These are phyloP conservation scores for Paramecium octaurelia DNA, from an alignment of 73 alveolate species.

Conservation along the genomic window DNA sequence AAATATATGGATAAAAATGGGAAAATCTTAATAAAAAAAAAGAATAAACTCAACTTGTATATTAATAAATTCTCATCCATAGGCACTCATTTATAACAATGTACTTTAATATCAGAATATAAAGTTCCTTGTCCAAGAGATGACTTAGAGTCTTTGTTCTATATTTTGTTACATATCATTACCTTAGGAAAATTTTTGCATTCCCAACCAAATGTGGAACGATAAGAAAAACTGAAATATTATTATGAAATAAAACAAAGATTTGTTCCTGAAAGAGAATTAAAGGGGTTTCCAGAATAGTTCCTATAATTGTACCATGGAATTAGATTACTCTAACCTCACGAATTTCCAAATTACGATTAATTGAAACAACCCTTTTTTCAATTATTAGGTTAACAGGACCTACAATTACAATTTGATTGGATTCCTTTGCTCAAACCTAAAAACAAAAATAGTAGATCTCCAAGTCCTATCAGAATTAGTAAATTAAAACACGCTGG, in stretches of 20 bases:
- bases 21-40: background rate
- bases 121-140: constrained; percentile 40
- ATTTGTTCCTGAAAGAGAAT: constrained; percentile 28
- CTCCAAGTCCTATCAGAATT: background rate
- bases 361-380: constrained; percentile 1
- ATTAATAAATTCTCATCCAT: background rate
- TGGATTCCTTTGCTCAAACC: constrained; percentile 11
- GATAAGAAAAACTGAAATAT: background rate
- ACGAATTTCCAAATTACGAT: constrained; percentile 25
- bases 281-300: background rate
- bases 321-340: background rate
- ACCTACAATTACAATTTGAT: background rate
- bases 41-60: background rate
- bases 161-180: background rate
- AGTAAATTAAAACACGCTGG: background rate
- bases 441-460: background rate
- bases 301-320: background rate
- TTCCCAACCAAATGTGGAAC: background rate
- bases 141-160: constrained; percentile 16
- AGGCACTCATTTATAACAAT: background rate
- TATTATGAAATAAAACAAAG: constrained; percentile 1
- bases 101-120: background rate
- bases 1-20: constrained; percentile 28
- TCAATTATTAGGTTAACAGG: background rate
- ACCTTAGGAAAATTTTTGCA: background rate